Conservation (phyloP, 2,329 filamentous ascomycete species). For the Xylaria sp. region DNA sequence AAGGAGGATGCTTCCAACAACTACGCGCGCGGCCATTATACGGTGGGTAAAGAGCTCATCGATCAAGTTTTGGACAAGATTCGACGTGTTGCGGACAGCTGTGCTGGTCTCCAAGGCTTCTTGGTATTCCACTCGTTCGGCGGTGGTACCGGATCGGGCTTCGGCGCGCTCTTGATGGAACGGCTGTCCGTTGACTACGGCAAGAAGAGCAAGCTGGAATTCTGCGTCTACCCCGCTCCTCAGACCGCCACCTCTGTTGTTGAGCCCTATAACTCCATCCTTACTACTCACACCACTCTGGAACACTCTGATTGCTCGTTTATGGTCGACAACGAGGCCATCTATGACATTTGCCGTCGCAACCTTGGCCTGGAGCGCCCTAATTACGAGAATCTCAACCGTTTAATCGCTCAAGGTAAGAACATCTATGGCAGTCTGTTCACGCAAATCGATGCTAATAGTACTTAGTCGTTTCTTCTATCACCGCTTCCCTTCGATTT, state of each 20-base stretch:
- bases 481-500: slow-evolving; percentile 97
- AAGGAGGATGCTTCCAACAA: slow-evolving; percentile 99
- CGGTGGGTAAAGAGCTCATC: slow-evolving; percentile 98
- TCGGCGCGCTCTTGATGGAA: slow-evolving; percentile 98
- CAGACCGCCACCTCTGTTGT: slow-evolving; percentile 98
- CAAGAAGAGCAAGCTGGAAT: slow-evolving; percentile 99
- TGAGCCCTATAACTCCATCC: slow-evolving; percentile 99
- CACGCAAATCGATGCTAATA: slow-evolving; percentile 43
- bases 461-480: slow-evolving; percentile 88
- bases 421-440: background rate
- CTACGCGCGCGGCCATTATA: slow-evolving; percentile 99
- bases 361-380: slow-evolving; percentile 97
- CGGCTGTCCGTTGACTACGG: slow-evolving; percentile 98
- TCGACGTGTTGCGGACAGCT: slow-evolving; percentile 96
- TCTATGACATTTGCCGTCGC: slow-evolving; percentile 99
- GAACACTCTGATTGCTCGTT: slow-evolving; percentile 99
- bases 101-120: slow-evolving; percentile 97
- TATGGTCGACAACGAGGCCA: slow-evolving; percentile 99
- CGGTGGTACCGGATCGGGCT: slow-evolving; percentile 98
- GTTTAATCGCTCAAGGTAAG: slow-evolving; percentile 93
- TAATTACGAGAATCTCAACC: slow-evolving; percentile 99
- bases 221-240: slow-evolving; percentile 98
- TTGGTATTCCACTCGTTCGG: slow-evolving; percentile 99
- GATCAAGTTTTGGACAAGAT: slow-evolving; percentile 98
- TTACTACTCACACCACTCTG: slow-evolving; percentile 98